Percentiles rank a stretch among this genome's conserved stretches.
Conservation (phyloP, 208 protist genomes). For the Novymonas esmeraldas region DNA sequence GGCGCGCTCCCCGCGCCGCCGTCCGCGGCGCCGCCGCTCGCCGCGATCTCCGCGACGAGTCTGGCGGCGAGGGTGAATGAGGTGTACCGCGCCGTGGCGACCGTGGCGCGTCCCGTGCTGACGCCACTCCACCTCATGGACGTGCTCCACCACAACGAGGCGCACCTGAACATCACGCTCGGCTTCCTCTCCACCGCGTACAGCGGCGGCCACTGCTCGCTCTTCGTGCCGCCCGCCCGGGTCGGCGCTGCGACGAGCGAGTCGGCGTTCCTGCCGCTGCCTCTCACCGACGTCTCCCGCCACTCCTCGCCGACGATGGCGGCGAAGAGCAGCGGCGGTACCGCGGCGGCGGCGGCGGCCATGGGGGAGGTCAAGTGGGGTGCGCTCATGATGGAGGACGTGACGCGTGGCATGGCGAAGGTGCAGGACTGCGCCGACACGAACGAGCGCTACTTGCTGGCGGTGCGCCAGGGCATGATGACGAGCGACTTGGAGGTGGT, state of each 20-base stretch:
- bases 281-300: neutral
- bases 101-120: constrained; percentile 44
- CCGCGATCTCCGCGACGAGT: neutral
- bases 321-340: neutral
- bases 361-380: constrained; percentile 46
- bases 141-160: constrained; percentile 66
- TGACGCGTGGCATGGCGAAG: constrained; percentile 60
- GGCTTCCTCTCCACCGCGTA: constrained; percentile 68
- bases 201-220: constrained; percentile 84
- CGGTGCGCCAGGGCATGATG: constrained; percentile 66
- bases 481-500: constrained; percentile 62
- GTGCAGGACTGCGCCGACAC: constrained; percentile 59
- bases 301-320: neutral
- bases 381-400: constrained; percentile 71
- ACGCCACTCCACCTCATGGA: constrained; percentile 68
- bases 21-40: neutral
- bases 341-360: neutral
- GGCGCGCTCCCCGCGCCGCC: neutral
- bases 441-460: constrained; percentile 69
- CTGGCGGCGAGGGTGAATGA: constrained; percentile 10
- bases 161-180: constrained; percentile 52
- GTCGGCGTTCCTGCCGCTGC: neutral
- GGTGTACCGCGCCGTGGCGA: constrained; percentile 27
- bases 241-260: neutral
- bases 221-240: constrained; percentile 43